Base-by-base conservation (phyloP, 2,329 filamentous ascomycete genomes). In the Harringtonia aguacate region DNA sequence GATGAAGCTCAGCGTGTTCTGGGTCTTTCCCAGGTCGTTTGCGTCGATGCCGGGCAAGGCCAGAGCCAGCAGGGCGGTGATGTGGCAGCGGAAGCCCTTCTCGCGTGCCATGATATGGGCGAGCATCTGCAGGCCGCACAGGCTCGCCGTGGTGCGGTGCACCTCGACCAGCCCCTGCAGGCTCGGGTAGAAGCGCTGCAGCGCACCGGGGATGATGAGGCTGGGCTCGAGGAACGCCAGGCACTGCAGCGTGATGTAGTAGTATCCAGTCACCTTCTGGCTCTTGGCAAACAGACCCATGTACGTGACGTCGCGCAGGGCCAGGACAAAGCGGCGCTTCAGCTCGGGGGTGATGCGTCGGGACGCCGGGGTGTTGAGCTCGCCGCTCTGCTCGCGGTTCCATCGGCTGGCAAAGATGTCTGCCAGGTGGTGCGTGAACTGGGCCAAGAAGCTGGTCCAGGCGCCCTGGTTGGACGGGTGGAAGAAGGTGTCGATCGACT, bases 261-360 rank as follows among this genome's bases (percentile, higher is more conserved):
- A 94, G 67, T 89, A 94, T 61, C 84, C 89, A 58, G 95, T 88
- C 4, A 92, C 83, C 40, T 88, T 89, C 46, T 80, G 82, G 61
- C 89, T 95, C 72, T 98, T 98, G 43, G 89, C 86, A 61, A 95
- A 98, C 40, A 98, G 83, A 24, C 92, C 92, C 89, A 98, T 95
- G 61, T 95, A 98, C 5, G 88, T 87, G 39, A 95, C 90, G 52
- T 98, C 92, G 51, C 83, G 82, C 50, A 98, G 68, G 49, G 87
- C 86, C 31, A 89, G 67, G 27, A 98, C 92, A 58, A 98, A 97
- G 37, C 92, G 82, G 56, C 73, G 79, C 68, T 89, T 95, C 52
- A 98, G 62, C n/a, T 78, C 79, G 28, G 79, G 75, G 49, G 80
- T 92, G 52, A 98, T 80, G 53, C 72, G 82, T 43, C 92, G 79